Conservation (phyloP, 192 early-diverging fungal species). For the Backusella mclennaniae region DNA sequence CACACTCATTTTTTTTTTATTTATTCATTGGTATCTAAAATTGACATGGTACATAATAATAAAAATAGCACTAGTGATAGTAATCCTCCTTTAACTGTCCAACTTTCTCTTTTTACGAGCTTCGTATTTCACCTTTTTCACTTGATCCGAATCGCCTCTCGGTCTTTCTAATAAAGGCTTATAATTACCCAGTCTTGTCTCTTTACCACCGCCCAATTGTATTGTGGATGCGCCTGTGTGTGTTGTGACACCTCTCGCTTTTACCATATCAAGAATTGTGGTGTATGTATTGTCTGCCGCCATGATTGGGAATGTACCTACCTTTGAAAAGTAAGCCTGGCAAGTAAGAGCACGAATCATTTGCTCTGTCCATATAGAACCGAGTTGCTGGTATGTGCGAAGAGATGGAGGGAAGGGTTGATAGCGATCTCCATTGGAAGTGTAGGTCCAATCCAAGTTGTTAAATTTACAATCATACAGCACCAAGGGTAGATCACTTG, state of each 20-base stretch:
- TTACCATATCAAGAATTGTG: background rate
- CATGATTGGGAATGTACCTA: conserved; percentile 9
- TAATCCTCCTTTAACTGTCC: background rate
- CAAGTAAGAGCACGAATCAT: conserved; percentile 47
- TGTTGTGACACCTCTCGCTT: background rate
- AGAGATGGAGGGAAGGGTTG: conserved; percentile 30
- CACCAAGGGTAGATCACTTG: conserved; percentile 84
- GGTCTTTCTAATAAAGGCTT: conserved; percentile 19
- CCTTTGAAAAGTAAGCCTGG: conserved; percentile 31
- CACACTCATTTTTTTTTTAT: background rate
- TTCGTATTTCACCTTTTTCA: conserved; percentile 37
- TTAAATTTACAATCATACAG: conserved; percentile 84
- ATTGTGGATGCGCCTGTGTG: conserved; percentile 13
- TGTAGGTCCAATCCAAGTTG: conserved; percentile 59
- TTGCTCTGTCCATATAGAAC: conserved; percentile 50
- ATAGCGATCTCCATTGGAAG: conserved; percentile 30
- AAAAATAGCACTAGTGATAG: background rate
- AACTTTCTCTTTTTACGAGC: conserved; percentile 21
- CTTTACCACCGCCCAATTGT: conserved; percentile 32
- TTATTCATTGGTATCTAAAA: background rate
- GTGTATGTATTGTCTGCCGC: background rate
- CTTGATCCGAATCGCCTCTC: conserved; percentile 35
- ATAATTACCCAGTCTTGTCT: conserved; percentile 20
- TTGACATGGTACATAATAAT: background rate
- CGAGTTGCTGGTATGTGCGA: conserved; percentile 43